Evolutionary conservation across 1,284 basidiomycete species (phyloP), one percentile per base, ranked within the genome.

Genomic region (Apiotrichum sp.): DNA sequence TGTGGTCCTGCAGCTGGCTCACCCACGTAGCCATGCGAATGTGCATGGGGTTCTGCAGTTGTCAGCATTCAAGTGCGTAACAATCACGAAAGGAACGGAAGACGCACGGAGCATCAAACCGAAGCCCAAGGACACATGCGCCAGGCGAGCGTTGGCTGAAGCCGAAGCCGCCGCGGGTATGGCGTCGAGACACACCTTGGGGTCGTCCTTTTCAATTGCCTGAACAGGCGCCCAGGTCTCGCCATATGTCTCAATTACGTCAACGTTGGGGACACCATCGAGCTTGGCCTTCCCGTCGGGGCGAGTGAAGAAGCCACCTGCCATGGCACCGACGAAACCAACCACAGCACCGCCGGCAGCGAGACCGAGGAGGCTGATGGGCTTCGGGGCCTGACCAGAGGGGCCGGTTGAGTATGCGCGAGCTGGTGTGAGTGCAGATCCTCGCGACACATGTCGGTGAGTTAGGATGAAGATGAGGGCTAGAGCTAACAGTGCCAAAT

Each of bases 1-100:
- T 97, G 44, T 84, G 78, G 50, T 87, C 81, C 75, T 98, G 95
- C 31, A 98, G 83, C 8, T 77, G 72, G 61, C 84, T 81, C 71
- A 97, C 83, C 78, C 89, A 95, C 9, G 82, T 79, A 59, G 89
- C 85, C 72, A 97, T 85, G 60, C 85, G 84, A 46, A 84, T 75
- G 49, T 91, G 86, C 89, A 95, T 93, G 3, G 78, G 77, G 59
- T 75, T 74, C 73, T 75, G 54, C 8, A 38, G 52, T 65, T 43
- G 56, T 50, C 42, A 31, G 3, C 22, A 13, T 32, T 29, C 29
- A 29, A 50, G 11, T 16, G 16, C 34, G 7, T n/a, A 16, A 52
- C 32, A 33, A 34, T n/a, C 29, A 29, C 29, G 29, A 32, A 32
- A 35, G 31, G 9, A 14, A 39, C 13, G 31, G 33, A 14, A 16